A percentile compares a stretch with the other conserved stretches of the same genome.
Conservation (phyloP, 192 early-diverging fungal genomes). For the Coemansia sp. region DNA sequence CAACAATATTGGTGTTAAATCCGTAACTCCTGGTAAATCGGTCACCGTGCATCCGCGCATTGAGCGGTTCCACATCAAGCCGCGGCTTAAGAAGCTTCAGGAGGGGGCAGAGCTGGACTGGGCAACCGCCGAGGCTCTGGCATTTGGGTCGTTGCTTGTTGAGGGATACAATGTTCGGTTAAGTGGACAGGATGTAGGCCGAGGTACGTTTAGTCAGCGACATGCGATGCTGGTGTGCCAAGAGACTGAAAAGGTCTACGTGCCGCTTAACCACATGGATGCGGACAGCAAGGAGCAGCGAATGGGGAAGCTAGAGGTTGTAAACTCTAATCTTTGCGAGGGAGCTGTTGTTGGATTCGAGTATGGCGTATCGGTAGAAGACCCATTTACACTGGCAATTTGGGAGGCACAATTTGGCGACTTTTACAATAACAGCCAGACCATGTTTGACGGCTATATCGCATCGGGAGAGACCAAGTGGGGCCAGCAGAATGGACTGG, state of each 20-base stretch:
- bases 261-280: constrained; percentile 78
- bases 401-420: constrained; percentile 99
- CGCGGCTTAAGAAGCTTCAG: constrained; percentile 70
- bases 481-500: constrained; percentile 87
- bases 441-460: constrained; percentile 90
- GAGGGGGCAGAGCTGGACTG: constrained; percentile 83
- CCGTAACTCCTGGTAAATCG: constrained; percentile 63
- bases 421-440: constrained; percentile 97
- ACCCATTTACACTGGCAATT: constrained; percentile 85
- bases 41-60: constrained; percentile 81
- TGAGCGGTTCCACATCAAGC: constrained; percentile 87
- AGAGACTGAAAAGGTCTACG: constrained; percentile 76
- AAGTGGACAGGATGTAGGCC: constrained; percentile 95
- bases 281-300: constrained; percentile 20
- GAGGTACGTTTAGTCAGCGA: constrained; percentile 96
- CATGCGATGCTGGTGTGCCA: constrained; percentile 96
- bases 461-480: constrained; percentile 90
- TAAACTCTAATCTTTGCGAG: constrained; percentile 89
- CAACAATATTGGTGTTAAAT: constrained; percentile 69
- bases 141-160: constrained; percentile 80
- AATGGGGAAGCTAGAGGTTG: constrained; percentile 74
- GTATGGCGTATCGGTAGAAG: constrained; percentile 88
- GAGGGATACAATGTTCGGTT: constrained; percentile 90
- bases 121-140: constrained; percentile 93
- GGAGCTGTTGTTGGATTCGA: constrained; percentile 95